Evolutionary conservation across 192 early-diverging fungal species (phyloP).

Genomic region (Coemansia javaensis): DNA sequence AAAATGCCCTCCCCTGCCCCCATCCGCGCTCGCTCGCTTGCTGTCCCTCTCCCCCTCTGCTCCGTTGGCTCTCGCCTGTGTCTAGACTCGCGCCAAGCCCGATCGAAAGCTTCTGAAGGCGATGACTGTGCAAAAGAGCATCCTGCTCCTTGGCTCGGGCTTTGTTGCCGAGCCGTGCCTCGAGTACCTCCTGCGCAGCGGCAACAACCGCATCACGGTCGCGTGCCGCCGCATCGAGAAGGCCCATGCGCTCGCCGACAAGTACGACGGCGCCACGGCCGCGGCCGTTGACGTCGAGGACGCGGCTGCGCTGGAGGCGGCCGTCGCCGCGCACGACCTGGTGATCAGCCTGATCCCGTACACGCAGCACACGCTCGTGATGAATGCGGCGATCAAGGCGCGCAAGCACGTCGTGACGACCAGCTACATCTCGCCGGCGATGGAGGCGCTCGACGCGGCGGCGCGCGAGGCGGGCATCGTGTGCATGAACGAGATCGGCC

Average conservation of each 20-base stretch:
- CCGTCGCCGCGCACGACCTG: slow-evolving; percentile 81
- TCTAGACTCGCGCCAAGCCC: too few relatives aligned
- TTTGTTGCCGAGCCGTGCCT: slow-evolving; percentile 95
- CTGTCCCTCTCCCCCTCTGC: too few relatives aligned
- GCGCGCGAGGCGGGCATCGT: slow-evolving; percentile 83
- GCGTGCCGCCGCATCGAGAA: slow-evolving; percentile 74
- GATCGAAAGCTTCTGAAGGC: too few relatives aligned
- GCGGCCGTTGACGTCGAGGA: slow-evolving; percentile 77
- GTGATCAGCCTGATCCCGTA: slow-evolving; percentile 90
- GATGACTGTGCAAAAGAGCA: slow-evolving; percentile 55
- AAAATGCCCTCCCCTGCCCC: not conserved
- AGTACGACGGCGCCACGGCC: slow-evolving; percentile 58
- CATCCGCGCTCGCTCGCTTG: not conserved
- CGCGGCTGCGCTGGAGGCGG: slow-evolving; percentile 63
- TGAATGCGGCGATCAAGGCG: slow-evolving; percentile 82
- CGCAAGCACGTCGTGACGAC: slow-evolving; percentile 96
- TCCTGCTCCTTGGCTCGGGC: slow-evolving; percentile 94
- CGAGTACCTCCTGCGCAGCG: slow-evolving; percentile 84
- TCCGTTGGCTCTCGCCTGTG: too few relatives aligned
- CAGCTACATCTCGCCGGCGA: slow-evolving; percentile 92
- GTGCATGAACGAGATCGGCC: slow-evolving; percentile 97
- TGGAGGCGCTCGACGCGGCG: slow-evolving; percentile 81
- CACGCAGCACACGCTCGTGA: slow-evolving; percentile 84
- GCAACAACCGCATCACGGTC: slow-evolving; percentile 87
- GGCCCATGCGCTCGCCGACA: slow-evolving; percentile 63